These are phyloP conservation scores for Guillardia theta DNA, from an alignment of 78 protist genomes.

Conservation along the genomic window DNA sequence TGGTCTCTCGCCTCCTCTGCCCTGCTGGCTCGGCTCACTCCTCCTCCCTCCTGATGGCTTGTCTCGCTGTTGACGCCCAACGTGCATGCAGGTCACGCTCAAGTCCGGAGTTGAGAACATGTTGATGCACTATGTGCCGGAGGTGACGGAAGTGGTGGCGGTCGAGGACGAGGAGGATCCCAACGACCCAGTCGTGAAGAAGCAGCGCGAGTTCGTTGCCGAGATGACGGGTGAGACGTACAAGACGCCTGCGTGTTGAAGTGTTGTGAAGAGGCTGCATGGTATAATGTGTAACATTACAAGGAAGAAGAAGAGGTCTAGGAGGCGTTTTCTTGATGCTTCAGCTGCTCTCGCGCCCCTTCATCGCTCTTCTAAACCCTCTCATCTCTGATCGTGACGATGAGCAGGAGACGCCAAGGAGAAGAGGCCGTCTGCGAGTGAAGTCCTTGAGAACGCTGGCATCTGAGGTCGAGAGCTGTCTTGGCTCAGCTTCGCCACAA, in stretches of 20 bases:
- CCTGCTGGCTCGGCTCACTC: too few species aligned
- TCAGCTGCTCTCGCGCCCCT: background rate
- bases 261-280: too few species aligned
- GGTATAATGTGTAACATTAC: too few species aligned
- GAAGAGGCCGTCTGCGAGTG: background rate
- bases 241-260: conserved; percentile 46
- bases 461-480: too few species aligned
- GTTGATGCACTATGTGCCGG: conserved; percentile 89
- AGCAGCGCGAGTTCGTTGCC: background rate
- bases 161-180: background rate
- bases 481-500: too few species aligned
- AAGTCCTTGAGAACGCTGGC: background rate
- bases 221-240: conserved; percentile 29
- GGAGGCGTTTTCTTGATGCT: background rate
- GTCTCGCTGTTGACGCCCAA: conserved; percentile 69
- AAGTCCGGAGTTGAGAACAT: conserved; percentile 86
- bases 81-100: conserved; percentile 66
- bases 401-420: background rate
- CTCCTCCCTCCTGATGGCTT: background rate
- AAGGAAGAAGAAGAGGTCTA: too few species aligned
- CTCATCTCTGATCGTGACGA: background rate
- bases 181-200: background rate
- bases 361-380: background rate
- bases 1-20: background rate
- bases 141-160: conserved; percentile 42